These are phyloP conservation scores for Priceomyces haplophilus DNA, from an alignment of 805 yeast genomes.

Conservation along the genomic window DNA sequence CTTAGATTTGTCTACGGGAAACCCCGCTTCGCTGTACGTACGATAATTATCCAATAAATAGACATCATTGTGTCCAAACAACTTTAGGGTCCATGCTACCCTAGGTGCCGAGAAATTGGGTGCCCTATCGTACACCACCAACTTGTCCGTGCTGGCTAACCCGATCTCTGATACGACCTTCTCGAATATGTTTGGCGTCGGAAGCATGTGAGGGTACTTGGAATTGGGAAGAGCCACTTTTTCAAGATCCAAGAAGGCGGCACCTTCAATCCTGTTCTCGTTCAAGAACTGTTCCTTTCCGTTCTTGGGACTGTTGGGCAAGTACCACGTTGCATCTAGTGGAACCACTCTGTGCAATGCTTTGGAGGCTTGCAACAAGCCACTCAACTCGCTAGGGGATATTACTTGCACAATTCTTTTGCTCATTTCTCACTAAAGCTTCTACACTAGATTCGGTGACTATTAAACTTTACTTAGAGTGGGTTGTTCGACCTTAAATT, in stretches of 20 bases:
- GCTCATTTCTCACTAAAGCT: constrained; percentile 1
- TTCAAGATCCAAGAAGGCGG: constrained; percentile 80
- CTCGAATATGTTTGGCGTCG: constrained; percentile 56
- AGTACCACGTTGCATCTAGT: constrained; percentile 88
- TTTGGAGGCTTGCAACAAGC: constrained; percentile 6
- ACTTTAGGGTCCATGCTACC: constrained; percentile 84
- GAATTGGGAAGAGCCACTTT: constrained; percentile 56
- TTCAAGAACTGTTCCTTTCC: constrained; percentile 55
- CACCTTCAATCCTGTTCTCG: constrained; percentile 56
- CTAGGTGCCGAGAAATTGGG: constrained; percentile 89
- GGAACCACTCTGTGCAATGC: constrained; percentile 41
- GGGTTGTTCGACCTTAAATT: no score
- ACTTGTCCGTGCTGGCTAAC: constrained; percentile 47
- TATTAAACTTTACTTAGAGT: no score
- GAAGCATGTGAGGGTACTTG: constrained; percentile 89
- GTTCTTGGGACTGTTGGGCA: constrained; percentile 69
- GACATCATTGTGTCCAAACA: constrained; percentile 74
- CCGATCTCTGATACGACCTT: constrained; percentile 55
- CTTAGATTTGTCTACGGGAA: constrained; percentile 42
- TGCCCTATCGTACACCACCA: constrained; percentile 80
- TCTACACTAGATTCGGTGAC: no score
- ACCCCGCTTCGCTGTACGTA: constrained; percentile 45
- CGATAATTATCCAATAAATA: constrained; percentile 68
- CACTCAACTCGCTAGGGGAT: constrained; percentile 8
- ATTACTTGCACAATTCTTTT: constrained; percentile 2